Conservation (phyloP, 176 grass and related monocot species). For the Zea mays region Zm-B73-REFERENCE-NAM-5.0 NC_050096.1:221955001-221955500, state of each 20-base stretch:
- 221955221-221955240: not conserved
- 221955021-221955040: no score
- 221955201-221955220: not conserved
- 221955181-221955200: not conserved
- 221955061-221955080: not conserved
- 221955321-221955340: not conserved
- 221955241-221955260: not conserved
- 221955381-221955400: not conserved
- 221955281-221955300: not conserved
- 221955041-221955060: not conserved
- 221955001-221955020: no score
- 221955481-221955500: not conserved
- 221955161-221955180: not conserved
- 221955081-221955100: not conserved
- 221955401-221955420: no score
- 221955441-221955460: not conserved
- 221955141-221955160: not conserved
- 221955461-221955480: not conserved
- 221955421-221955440: no score
- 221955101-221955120: conserved; percentile 21
- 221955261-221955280: not conserved
- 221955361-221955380: not conserved
- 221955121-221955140: not conserved
- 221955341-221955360: not conserved
- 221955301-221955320: conserved; percentile 5